Conservation (phyloP, 768 basidiomycete genomes). For the Tricholoma sp. region DNA sequence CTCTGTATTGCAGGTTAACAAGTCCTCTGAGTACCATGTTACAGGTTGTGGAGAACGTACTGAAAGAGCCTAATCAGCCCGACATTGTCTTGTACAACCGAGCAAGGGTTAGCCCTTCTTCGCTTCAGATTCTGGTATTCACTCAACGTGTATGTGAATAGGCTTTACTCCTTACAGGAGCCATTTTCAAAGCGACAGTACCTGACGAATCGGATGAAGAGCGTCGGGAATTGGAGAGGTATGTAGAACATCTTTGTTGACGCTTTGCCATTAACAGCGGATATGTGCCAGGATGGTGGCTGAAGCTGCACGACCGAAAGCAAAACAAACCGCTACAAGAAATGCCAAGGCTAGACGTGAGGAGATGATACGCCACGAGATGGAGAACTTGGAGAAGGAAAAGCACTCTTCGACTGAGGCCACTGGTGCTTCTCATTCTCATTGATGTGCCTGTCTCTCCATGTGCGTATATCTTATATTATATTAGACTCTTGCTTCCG, state of each 20-base stretch:
- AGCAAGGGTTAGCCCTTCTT: constrained; percentile 59
- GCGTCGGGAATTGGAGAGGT: constrained; percentile 91
- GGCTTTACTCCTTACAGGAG: constrained; percentile 86
- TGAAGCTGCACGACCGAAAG: constrained; percentile 73
- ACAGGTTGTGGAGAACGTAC: constrained; percentile 79
- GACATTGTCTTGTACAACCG: constrained; percentile 73
- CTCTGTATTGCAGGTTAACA: neutral
- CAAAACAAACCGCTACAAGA: constrained; percentile 41
- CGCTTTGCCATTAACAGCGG: neutral
- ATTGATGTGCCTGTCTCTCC: neutral
- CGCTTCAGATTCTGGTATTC: neutral
- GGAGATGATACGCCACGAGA: constrained; percentile 31
- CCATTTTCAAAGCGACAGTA: constrained; percentile 77
- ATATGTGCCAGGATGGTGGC: constrained; percentile 64
- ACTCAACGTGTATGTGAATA: constrained; percentile 22
- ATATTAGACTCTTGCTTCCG: neutral
- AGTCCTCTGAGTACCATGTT: constrained; percentile 1
- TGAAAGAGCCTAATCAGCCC: constrained; percentile 71
- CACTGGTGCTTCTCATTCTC: constrained; percentile 2
- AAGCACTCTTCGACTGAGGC: constrained; percentile 4
- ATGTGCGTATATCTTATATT: neutral
- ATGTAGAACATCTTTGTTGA: constrained; percentile 16
- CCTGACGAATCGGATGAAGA: constrained; percentile 94
- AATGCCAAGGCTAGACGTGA: constrained; percentile 36
- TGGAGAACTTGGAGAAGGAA: constrained; percentile 17